Percentiles rank a stretch among this genome's conserved stretches.
phyloP scores from a whole-genome alignment of 345 rosid genomes.

The Clausena lansium region DNA sequence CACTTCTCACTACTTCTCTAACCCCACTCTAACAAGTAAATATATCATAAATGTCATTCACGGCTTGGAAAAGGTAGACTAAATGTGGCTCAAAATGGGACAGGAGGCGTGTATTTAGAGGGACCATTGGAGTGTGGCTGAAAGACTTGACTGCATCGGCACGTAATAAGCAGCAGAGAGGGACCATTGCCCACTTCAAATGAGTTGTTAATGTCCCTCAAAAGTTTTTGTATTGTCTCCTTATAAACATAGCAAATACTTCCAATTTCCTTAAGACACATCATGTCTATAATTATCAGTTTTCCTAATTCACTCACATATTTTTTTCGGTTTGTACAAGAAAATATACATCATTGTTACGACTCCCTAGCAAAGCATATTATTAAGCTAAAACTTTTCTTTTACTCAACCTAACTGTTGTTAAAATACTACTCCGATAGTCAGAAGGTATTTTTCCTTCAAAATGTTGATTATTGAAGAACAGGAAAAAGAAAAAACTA shows the following conservation, averaged over 20 bases:
- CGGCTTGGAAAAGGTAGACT: not conserved
- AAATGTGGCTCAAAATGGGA: not conserved
- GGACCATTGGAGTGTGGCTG: slow-evolving; percentile 17
- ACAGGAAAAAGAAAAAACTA: too few relatives aligned
- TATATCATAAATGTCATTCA: too few relatives aligned
- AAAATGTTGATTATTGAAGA: too few relatives aligned
- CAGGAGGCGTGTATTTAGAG: not conserved
- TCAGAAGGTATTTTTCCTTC: too few relatives aligned
- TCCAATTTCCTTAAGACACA: not conserved
- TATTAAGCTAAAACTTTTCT: too few relatives aligned
- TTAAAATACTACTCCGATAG: too few relatives aligned
- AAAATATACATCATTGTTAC: not conserved
- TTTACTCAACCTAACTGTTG: too few relatives aligned
- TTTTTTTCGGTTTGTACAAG: not conserved
- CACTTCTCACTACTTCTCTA: too few relatives aligned
- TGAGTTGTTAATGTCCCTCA: too few relatives aligned
- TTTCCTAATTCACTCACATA: not conserved
- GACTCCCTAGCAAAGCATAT: not conserved
- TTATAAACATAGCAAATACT: not conserved
- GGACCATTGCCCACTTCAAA: not conserved
- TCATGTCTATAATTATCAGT: not conserved
- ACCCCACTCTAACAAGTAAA: too few relatives aligned
- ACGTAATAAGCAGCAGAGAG: slow-evolving; percentile 10
- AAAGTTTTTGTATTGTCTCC: not conserved
- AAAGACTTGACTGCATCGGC: not conserved